These are phyloP conservation scores for Diplodia sapinea DNA, from an alignment of 2,329 filamentous ascomycete genomes.

Conservation along the genomic window DNA sequence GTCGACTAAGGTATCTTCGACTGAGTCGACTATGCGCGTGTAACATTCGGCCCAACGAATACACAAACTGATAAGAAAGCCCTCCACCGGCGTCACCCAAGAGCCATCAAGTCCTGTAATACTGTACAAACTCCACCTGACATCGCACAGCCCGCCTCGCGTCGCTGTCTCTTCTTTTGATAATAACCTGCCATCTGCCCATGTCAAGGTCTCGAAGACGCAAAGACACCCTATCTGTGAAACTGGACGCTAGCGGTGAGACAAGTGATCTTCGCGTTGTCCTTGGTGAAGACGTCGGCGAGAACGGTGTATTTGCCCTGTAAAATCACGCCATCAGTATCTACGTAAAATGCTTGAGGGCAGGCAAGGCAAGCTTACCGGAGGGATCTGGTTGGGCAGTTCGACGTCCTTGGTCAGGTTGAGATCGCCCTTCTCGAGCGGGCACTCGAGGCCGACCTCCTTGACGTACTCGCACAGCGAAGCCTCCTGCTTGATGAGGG, in stretches of 20 bases:
- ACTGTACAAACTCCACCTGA: slow-evolving; percentile 8
- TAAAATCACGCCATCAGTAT: slow-evolving; percentile 14
- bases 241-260: slow-evolving; percentile 77
- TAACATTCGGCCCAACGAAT: slow-evolving; percentile 11
- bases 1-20: slow-evolving; percentile 22
- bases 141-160: not conserved
- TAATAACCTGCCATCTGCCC: not conserved
- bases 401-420: slow-evolving; percentile 80
- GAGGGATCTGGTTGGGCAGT: slow-evolving; percentile 84
- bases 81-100: not conserved
- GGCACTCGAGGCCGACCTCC: slow-evolving; percentile 89
- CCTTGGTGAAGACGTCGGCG: slow-evolving; percentile 80
- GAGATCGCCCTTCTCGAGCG: slow-evolving; percentile 78
- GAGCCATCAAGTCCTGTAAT: not conserved
- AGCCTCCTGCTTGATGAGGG: slow-evolving; percentile 77
- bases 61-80: slow-evolving; percentile 5
- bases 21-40: slow-evolving; percentile 14
- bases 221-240: slow-evolving; percentile 37
- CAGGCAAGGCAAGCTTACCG: slow-evolving; percentile 63
- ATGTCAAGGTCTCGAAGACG: not conserved
- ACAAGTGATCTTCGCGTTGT: slow-evolving; percentile 81
- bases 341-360: not conserved
- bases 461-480: slow-evolving; percentile 88
- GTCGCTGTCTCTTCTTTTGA: not conserved
- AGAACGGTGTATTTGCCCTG: slow-evolving; percentile 89